Conservation (phyloP, 2,329 filamentous ascomycete genomes). For the Clarireedia paspali region DNA sequence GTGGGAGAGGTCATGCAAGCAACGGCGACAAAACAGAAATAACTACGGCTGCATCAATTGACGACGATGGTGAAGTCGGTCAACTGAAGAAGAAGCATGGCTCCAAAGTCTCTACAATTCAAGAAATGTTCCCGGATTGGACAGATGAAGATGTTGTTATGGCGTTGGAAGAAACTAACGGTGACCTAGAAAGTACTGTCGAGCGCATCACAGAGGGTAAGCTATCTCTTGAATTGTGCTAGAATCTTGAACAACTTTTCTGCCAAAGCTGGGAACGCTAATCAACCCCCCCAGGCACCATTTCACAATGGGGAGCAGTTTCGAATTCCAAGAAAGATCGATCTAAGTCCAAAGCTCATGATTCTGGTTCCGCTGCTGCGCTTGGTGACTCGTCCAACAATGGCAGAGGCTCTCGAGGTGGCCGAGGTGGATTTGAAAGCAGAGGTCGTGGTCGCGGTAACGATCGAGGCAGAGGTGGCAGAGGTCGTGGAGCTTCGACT, state of each 20-base stretch:
- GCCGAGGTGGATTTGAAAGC: slow-evolving; percentile 50
- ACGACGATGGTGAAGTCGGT: slow-evolving; percentile 83
- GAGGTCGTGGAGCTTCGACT: slow-evolving; percentile 55
- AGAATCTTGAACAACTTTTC: background rate
- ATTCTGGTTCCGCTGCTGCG: slow-evolving; percentile 39
- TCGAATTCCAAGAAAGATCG: slow-evolving; percentile 72
- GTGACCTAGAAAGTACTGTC: slow-evolving; percentile 67
- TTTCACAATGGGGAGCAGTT: slow-evolving; percentile 80
- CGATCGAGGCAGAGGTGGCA: slow-evolving; percentile 51
- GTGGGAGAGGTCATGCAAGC: slow-evolving; percentile 54
- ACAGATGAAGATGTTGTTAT: slow-evolving; percentile 91
- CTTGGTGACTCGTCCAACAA: slow-evolving; percentile 41
- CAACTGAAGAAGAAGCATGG: slow-evolving; percentile 88
- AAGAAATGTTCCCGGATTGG: slow-evolving; percentile 93
- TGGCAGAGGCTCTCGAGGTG: slow-evolving; percentile 48
- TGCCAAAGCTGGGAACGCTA: slow-evolving; percentile 1
- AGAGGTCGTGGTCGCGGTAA: slow-evolving; percentile 53
- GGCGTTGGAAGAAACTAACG: slow-evolving; percentile 80
- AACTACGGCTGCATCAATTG: slow-evolving; percentile 52
- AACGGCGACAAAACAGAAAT: slow-evolving; percentile 65
- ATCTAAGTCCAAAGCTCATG: slow-evolving; percentile 62
- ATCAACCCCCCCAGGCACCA: slow-evolving; percentile 47
- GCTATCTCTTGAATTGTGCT: slow-evolving; percentile 10
- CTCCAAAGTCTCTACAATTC: slow-evolving; percentile 69
- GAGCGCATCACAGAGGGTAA: slow-evolving; percentile 74